Evolutionary conservation across 2,329 filamentous ascomycete genomes (phyloP).

Genomic region (Fusarium acutatum): DNA sequence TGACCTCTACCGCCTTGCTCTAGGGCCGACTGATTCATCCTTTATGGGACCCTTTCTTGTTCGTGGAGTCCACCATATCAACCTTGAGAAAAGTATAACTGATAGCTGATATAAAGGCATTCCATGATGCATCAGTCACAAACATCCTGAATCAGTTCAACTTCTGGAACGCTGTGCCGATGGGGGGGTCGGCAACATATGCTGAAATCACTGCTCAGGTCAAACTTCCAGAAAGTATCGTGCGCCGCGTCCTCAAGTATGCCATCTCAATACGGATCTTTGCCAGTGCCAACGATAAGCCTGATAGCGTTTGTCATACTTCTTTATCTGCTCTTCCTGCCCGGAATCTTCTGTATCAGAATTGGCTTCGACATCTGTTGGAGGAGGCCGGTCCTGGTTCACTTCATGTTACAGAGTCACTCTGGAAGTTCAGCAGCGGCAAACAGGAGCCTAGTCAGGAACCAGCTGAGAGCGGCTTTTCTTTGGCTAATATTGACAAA

Average conservation of each 20-base stretch:
- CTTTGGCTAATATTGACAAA: conserved; percentile 35
- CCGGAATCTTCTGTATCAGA: conserved; percentile 36
- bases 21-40: conserved; percentile 8
- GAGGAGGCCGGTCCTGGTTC: conserved; percentile 46
- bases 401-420: conserved; percentile 42
- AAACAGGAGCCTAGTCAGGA: conserved; percentile 44
- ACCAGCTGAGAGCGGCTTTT: conserved; percentile 46
- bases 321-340: conserved; percentile 48
- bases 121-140: conserved; percentile 5
- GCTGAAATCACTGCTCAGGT: conserved; percentile 42
- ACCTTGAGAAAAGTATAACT: neutral
- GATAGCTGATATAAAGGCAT: neutral
- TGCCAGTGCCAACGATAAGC: neutral
- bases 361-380: conserved; percentile 43
- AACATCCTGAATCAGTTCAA: conserved; percentile 37
- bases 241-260: conserved; percentile 49
- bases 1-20: conserved; percentile 14
- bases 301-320: conserved; percentile 44
- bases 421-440: conserved; percentile 44
- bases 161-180: conserved; percentile 36
- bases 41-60: conserved; percentile 10
- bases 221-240: conserved; percentile 49
- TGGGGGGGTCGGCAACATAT: conserved; percentile 28
- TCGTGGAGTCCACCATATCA: neutral
- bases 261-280: conserved; percentile 51